Conservation (phyloP, 495 filamentous ascomycete species). For the Aspergillus baeticus region DNA sequence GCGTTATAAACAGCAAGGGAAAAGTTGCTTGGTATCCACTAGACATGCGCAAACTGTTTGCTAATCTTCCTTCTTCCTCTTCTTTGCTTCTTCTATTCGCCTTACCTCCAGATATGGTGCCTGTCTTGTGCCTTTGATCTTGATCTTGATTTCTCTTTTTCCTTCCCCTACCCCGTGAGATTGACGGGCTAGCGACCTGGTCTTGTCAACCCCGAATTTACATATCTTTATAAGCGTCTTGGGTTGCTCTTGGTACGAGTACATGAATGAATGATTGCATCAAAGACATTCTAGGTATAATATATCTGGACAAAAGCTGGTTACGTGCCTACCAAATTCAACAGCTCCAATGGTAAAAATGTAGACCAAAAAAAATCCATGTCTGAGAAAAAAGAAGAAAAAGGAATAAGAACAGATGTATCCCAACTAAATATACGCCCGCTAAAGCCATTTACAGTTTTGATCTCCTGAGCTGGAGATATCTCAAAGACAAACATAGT, state of each 20-base stretch:
- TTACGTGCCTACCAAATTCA: too few species aligned
- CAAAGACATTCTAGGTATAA: neutral
- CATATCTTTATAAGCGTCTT: slow-evolving; percentile 13
- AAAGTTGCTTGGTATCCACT: slow-evolving; percentile 12
- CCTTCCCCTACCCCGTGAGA: slow-evolving; percentile 1
- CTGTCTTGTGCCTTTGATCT: slow-evolving; percentile 1
- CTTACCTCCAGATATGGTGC: neutral
- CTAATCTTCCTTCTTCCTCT: slow-evolving; percentile 2
- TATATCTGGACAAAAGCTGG: too few species aligned
- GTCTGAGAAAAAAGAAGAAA: neutral
- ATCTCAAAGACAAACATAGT: neutral
- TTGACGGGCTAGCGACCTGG: neutral
- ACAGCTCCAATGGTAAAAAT: neutral
- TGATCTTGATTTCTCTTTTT: slow-evolving; percentile 5
- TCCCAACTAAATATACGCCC: neutral
- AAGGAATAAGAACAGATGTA: neutral
- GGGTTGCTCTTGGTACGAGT: slow-evolving; percentile 32
- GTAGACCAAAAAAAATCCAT: neutral
- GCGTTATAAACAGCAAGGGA: slow-evolving; percentile 50
- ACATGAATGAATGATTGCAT: slow-evolving; percentile 42
- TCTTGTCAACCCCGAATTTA: slow-evolving; percentile 4
- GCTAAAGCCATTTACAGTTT: slow-evolving; percentile 8
- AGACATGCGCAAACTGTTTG: slow-evolving; percentile 15
- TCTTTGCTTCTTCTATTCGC: neutral
- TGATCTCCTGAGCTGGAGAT: neutral